phyloP scores from a whole-genome alignment of 345 rosid species.

The Lagerstroemia speciosa region DNA sequence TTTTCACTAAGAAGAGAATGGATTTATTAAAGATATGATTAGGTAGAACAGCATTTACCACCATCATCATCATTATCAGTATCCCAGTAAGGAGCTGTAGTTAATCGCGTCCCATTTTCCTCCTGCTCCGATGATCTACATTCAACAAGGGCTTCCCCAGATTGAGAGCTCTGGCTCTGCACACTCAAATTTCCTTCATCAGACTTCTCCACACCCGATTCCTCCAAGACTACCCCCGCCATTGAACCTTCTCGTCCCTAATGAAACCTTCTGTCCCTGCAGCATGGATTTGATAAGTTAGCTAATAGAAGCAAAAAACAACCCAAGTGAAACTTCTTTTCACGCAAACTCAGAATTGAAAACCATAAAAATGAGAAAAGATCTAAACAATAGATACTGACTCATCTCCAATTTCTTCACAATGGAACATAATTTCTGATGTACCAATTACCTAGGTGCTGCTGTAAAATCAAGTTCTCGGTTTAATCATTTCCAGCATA shows the following conservation, averaged over 20 bases:
- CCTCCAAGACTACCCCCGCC: slow-evolving; percentile 63
- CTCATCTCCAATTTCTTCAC: background rate
- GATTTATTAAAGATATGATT: background rate
- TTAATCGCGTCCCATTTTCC: slow-evolving; percentile 79
- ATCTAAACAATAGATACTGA: background rate
- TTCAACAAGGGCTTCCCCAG: slow-evolving; percentile 75
- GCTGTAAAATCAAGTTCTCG: background rate
- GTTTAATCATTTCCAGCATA: background rate
- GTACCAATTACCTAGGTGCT: background rate
- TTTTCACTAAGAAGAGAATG: background rate
- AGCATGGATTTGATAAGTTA: slow-evolving; percentile 23
- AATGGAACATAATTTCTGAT: background rate
- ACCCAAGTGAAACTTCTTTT: background rate
- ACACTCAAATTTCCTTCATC: slow-evolving; percentile 50
- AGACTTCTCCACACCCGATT: slow-evolving; percentile 62
- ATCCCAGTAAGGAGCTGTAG: slow-evolving; percentile 88
- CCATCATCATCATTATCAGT: slow-evolving; percentile 71
- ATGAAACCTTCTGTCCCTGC: slow-evolving; percentile 19
- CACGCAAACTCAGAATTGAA: background rate
- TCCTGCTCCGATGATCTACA: slow-evolving; percentile 95
- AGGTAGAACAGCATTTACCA: slow-evolving; percentile 25
- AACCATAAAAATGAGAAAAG: background rate
- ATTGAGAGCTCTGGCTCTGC: slow-evolving; percentile 34
- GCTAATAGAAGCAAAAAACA: slow-evolving; percentile 14
- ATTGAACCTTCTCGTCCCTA: slow-evolving; percentile 31